Evolutionary conservation across 176 grass and related monocot genomes (phyloP).

Genomic region (Carex parvula): DNA sequence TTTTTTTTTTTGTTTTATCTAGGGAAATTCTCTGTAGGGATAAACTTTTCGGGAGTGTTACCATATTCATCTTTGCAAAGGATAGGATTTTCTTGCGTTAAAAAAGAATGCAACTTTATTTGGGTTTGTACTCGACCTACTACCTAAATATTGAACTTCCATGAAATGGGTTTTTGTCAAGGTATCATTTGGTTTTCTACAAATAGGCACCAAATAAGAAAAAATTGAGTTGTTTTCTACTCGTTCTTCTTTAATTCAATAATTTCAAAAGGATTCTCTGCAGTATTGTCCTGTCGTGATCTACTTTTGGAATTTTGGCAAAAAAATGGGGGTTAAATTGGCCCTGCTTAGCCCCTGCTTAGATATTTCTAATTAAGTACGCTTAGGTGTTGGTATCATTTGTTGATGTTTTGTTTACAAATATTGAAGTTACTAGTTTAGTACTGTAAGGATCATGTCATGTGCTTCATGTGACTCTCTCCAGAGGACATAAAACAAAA

Average conservation of each 20-base stretch:
- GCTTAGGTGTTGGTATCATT: background rate
- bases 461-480: conserved; percentile 26
- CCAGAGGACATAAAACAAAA: conserved; percentile 17
- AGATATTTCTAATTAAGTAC: background rate
- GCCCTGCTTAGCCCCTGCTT: background rate
- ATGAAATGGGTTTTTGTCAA: background rate
- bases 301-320: conserved; percentile 1
- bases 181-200: background rate
- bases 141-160: conserved; percentile 10
- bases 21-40: background rate
- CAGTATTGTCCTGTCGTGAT: background rate
- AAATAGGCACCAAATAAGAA: background rate
- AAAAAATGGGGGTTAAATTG: background rate
- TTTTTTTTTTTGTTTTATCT: background rate
- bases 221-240: background rate
- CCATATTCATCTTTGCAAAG: background rate
- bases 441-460: conserved; percentile 7
- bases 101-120: conserved; percentile 1
- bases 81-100: background rate
- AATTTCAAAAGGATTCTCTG: background rate
- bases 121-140: background rate
- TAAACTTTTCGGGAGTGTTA: background rate
- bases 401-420: background rate
- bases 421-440: background rate
- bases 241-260: background rate